These are phyloP conservation scores for Inga oerstediana DNA, from an alignment of 306 rosid genomes.

Conservation along the genomic window DNA sequence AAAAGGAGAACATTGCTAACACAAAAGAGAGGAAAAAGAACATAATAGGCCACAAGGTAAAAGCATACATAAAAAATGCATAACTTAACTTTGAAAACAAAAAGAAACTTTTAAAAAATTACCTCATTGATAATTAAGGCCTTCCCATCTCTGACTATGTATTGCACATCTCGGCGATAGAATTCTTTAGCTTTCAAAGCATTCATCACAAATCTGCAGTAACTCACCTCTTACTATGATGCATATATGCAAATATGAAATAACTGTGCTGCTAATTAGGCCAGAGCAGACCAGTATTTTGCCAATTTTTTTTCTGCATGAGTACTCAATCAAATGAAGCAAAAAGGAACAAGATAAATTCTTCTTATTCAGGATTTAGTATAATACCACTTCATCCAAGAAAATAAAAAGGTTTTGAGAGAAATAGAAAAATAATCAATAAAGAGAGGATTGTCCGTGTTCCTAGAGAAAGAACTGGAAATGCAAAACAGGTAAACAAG, in stretches of 20 bases:
- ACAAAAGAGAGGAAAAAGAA: not conserved
- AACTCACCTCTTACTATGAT: conserved; percentile 36
- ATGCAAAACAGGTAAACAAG: conserved; percentile 29
- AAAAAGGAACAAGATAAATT: not conserved
- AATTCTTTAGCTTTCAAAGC: conserved; percentile 97
- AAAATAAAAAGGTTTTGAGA: conserved; percentile 1
- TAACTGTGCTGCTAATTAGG: conserved; percentile 14
- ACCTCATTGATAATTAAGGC: conserved; percentile 98
- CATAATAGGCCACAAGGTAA: not conserved
- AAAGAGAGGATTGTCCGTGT: conserved; percentile 13
- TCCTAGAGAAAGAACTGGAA: conserved; percentile 26
- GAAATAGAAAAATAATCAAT: not conserved
- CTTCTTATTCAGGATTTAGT: conserved; percentile 1
- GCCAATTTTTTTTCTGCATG: conserved; percentile 5
- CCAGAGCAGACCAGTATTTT: conserved; percentile 24
- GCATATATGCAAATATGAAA: conserved; percentile 11
- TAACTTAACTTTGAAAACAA: conserved; percentile 25
- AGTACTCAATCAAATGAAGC: not conserved
- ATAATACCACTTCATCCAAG: conserved; percentile 9
- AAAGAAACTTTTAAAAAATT: conserved; percentile 27
- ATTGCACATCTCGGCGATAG: conserved; percentile 87
- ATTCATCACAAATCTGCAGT: conserved; percentile 92
- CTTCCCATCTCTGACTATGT: conserved; percentile 91
- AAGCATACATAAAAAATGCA: not conserved
- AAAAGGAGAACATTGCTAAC: not conserved